A percentile compares a stretch with the other conserved stretches of the same genome.
These are phyloP conservation scores for Didymella lethalis DNA, from an alignment of 2,329 filamentous ascomycete genomes.

Conservation along the genomic window DNA sequence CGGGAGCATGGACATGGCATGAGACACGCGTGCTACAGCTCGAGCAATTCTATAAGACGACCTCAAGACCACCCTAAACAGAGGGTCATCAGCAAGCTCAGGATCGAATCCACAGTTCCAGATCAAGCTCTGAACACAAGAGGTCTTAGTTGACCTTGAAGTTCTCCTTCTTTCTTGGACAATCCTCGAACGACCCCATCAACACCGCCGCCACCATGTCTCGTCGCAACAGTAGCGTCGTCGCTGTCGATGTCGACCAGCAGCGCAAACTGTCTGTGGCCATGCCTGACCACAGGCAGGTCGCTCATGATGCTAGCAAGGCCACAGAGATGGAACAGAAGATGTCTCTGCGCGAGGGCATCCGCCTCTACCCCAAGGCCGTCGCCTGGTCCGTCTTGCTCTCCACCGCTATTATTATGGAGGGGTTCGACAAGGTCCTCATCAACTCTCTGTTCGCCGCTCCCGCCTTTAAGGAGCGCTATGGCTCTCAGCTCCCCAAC, in stretches of 20 bases:
- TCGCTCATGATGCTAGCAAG: slow-evolving; percentile 43
- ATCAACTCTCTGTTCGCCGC: slow-evolving; percentile 77
- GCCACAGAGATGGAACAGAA: slow-evolving; percentile 56
- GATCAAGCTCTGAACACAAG: slow-evolving; percentile 17
- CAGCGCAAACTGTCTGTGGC: slow-evolving; percentile 40
- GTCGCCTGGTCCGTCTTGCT: slow-evolving; percentile 84
- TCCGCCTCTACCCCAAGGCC: slow-evolving; percentile 85
- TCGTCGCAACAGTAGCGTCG: slow-evolving; percentile 44
- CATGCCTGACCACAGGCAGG: slow-evolving; percentile 39
- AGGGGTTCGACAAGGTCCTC: slow-evolving; percentile 83
- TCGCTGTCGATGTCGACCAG: slow-evolving; percentile 44
- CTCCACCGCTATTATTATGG: slow-evolving; percentile 88
- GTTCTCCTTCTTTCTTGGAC: slow-evolving; percentile 2
- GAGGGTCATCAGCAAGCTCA: slow-evolving; percentile 26
- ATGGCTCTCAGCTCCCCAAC: slow-evolving; percentile 50
- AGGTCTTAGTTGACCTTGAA: slow-evolving; percentile 24
- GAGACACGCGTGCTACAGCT: slow-evolving; percentile 19
- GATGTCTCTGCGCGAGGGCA: slow-evolving; percentile 70
- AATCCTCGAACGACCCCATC: slow-evolving; percentile 1
- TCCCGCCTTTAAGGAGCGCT: slow-evolving; percentile 55
- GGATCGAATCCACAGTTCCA: slow-evolving; percentile 29
- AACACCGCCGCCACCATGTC: slow-evolving; percentile 36
- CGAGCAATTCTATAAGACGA: slow-evolving; percentile 33
- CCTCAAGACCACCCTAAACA: slow-evolving; percentile 20
- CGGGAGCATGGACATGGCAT: slow-evolving; percentile 23